Evolutionary conservation across 371 early-diverging fungal species (phyloP).

Genomic region (Apophysomyces sp.): DNA sequence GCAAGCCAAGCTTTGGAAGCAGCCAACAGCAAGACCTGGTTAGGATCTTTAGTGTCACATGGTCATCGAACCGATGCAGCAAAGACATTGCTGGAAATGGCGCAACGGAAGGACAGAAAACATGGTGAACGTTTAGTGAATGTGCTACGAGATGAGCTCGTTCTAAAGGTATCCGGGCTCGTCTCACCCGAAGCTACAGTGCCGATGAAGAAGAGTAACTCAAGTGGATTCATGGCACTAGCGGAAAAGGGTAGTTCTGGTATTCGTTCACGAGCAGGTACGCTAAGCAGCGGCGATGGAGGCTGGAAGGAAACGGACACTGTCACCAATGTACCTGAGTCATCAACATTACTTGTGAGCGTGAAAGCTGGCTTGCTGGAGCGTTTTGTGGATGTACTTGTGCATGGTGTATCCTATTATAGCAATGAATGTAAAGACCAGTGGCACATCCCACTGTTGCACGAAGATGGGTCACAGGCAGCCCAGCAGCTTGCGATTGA

Average conservation of each 20-base stretch:
- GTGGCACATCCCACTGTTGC: conserved; percentile 25
- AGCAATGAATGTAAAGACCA: conserved; percentile 43
- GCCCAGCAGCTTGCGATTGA: conserved; percentile 35
- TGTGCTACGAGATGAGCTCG: conserved; percentile 16
- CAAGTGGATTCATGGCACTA: conserved; percentile 18
- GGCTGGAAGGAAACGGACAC: conserved; percentile 5
- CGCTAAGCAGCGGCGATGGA: conserved; percentile 7
- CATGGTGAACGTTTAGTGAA: conserved; percentile 19
- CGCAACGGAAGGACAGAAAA: conserved; percentile 11
- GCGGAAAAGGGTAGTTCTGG: conserved; percentile 18
- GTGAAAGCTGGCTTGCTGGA: conserved; percentile 58
- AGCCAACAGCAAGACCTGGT: conserved; percentile 30
- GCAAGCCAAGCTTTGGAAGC: conserved; percentile 17
- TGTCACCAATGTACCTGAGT: background rate
- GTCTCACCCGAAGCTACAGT: conserved; percentile 13
- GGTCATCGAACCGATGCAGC: conserved; percentile 26
- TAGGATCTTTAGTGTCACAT: conserved; percentile 33
- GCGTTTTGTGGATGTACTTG: conserved; percentile 49
- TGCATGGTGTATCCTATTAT: conserved; percentile 49
- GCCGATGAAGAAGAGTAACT: conserved; percentile 7
- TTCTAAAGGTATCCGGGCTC: conserved; percentile 29
- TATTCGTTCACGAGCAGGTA: conserved; percentile 19
- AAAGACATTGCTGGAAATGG: conserved; percentile 25
- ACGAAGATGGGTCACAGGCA: conserved; percentile 2
- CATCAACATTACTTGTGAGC: conserved; percentile 19